Evolutionary conservation across 2,329 filamentous ascomycete species (phyloP), one percentile per base, ranked within the genome.

Genomic region (Xylaria polymorpha): DNA sequence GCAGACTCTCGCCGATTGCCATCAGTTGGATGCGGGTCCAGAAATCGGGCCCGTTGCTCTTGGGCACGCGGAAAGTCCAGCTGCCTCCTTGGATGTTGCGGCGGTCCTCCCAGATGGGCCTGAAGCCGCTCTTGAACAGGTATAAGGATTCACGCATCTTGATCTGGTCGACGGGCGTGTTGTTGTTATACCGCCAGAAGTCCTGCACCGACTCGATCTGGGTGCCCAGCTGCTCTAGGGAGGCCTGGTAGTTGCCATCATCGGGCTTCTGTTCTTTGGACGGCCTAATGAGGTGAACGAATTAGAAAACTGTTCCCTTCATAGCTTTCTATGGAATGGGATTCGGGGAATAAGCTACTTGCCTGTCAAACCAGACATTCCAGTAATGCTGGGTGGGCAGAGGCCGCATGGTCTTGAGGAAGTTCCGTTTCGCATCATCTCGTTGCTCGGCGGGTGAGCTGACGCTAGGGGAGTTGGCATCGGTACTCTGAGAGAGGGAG

Each of bases 11-110:
- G 41, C 93, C 93, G 70, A 96, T 93, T 41, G 93, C 93, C 80
- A 96, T 86, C 78, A 95, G 83, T 82, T 94, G 89, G 70, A 97
- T 86, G 78, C 91, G 90, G 75, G 90, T 94, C 93, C 91, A 98
- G 78, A 93, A 92, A 75, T 91, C 91, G 2, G 89, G 87, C 6
- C 88, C 89, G 44, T 87, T 86, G 70, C 85, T 86, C 84, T 97
- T 97, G 72, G 91, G 90, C 53, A 98, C 91, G 60, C 94, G 90
- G 81, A 98, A 97, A 25, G 94, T 97, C 94, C 94, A 98, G 79
- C 92, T 92, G 59, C 95, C 95, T 61, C 95, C 95, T 70, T 90
- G 86, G 68, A 91, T 85, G 81, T 98, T 98, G 76, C 96, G 90
- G 48, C 92, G 88, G 79, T 98, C 95, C 82, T 94, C 92, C 92